Base-by-base conservation (phyloP, 1,139 yeast genomes). In the Zygosaccharomyces sapae region DNA sequence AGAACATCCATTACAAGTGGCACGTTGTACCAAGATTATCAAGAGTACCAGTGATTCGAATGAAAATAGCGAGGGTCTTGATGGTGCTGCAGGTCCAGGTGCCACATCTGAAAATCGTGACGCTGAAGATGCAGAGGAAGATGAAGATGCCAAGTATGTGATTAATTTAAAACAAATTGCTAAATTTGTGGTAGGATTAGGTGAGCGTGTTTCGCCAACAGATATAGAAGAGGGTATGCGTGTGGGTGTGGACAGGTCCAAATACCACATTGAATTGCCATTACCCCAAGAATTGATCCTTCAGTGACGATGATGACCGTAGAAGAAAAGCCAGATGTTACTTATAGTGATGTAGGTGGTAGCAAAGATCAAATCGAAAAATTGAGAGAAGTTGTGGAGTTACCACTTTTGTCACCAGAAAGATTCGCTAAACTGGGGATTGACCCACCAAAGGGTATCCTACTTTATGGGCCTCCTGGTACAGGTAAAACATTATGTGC, bases 301-400 rank as follows among this genome's bases (percentile, higher is more conserved):
- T 80, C 90, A 13, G 98, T 92, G 45, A 92, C 98, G n/a, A 92
- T 92, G 98, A 92, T 92, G 98, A 90, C 97, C 1, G 98, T 92
- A 45, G 98, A 92, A 69, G 98, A 92, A 68, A 92, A 92, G 69
- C 98, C 98, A 13, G 94, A 85, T 69, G 92, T 85, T 33, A 85
- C 94, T 9, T 85, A 85, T 65, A 79, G 86, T 55, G 98, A 92
- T 68, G 92, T 92, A 51, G 98, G 98, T 59, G 98, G 98, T 25
- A 88, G 96, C 69, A 92, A 92, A 72, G 97, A 92, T 52, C 98
- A 92, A 69, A 90, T 92, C 65, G 98, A 92, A 67, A 92, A 92
- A 71, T 77, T 92, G 58, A 79, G 97, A 66, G 98, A 92, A 70
- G 98, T 92, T 58, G 98, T 92, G 31, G 98, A 92, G 69, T 76